Evolutionary conservation across 2,329 filamentous ascomycete genomes (phyloP), one percentile per base, ranked within the genome.

Genomic region (Dendrostoma leiphaemia): DNA sequence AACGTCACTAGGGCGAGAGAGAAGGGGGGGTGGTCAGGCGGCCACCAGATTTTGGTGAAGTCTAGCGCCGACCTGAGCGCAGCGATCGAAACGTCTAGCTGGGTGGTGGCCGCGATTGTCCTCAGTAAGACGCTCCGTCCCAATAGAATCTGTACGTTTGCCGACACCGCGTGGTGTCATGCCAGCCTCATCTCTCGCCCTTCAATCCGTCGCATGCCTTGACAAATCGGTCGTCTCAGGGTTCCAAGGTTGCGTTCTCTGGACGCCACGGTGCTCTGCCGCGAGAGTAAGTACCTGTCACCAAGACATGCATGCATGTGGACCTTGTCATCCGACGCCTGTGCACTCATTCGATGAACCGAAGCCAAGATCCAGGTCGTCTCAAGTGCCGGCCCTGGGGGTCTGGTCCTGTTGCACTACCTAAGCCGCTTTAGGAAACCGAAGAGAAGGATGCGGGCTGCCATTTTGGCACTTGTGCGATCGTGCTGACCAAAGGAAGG

Each of bases 1-100:
- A 55, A 55, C 53, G 17, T 19, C 35, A 35, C 34, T 29, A 24
- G 43, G 49, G 32, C 48, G 47, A n/a, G n/a, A n/a, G n/a, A n/a
- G n/a, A n/a, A n/a, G 41, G 52, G 26, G 38, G 34, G 46, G 52
- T 28, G 51, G 40, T 34, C 41, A 32, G 46, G 51, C 37, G 51
- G 37, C 31, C 4, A 32, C 44, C 28, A 15, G n/a, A 15, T 23
- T 13, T 2, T 15, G 12, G 17, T 10, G 28, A 10, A 19, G 28
- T 19, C 23, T 13, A 19, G 6, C 17, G 28, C 19, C 6, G 13
- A 23, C 9, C 29, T 12, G 32, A 17, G 13, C 19, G 6, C n/a
- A 10, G 19, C 7, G 10, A 17, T 7, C 3, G 7, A 26, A 23
- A n/a, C 38, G 23, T 9, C 13, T 15, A n/a, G 38, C 13, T 9